Percentiles rank a stretch among this genome's conserved stretches.
Conservation (phyloP, 352 stramenopile genomes). For the Phytophthora pini region DNA sequence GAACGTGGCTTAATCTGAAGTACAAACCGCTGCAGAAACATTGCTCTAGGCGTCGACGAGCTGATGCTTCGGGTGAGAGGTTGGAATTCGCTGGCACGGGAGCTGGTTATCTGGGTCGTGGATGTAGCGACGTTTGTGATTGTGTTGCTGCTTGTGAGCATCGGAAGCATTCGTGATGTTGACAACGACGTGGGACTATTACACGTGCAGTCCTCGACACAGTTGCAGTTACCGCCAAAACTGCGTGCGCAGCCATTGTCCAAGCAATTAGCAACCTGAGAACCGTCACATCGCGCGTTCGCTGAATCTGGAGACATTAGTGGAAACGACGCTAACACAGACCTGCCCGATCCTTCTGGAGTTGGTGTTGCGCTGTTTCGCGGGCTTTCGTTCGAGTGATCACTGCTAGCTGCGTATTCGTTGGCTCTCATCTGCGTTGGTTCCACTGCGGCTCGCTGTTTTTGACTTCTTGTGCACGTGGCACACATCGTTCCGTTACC, state of each 20-base stretch:
- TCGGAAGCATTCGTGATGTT: conserved; percentile 14
- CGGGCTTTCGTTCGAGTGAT: conserved; percentile 22
- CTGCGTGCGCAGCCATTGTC: conserved; percentile 72
- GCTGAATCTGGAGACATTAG: conserved; percentile 20
- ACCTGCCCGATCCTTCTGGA: conserved; percentile 9
- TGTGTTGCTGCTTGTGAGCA: conserved; percentile 32
- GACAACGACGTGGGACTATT: conserved; percentile 43
- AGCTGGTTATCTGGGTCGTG: conserved; percentile 10
- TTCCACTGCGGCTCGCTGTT: conserved; percentile 9
- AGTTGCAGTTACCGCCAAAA: conserved; percentile 75
- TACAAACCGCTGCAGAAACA: conserved; percentile 37
- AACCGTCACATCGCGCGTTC: conserved; percentile 42
- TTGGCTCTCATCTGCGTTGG: conserved; percentile 1
- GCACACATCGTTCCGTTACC: conserved; percentile 49
- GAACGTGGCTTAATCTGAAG: conserved; percentile 41
- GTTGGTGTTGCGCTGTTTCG: conserved; percentile 22
- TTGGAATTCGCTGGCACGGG: conserved; percentile 8
- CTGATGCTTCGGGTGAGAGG: conserved; percentile 2
- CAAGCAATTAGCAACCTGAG: conserved; percentile 58
- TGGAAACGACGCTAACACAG: conserved; percentile 24
- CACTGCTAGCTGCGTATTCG: conserved; percentile 16
- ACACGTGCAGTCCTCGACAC: conserved; percentile 56
- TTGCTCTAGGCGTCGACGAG: conserved; percentile 12
- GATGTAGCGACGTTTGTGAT: conserved; percentile 19
- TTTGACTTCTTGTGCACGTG: conserved; percentile 45